phyloP scores from a whole-genome alignment of 352 stramenopile species.

The Halophytophthora polymorphica region DNA sequence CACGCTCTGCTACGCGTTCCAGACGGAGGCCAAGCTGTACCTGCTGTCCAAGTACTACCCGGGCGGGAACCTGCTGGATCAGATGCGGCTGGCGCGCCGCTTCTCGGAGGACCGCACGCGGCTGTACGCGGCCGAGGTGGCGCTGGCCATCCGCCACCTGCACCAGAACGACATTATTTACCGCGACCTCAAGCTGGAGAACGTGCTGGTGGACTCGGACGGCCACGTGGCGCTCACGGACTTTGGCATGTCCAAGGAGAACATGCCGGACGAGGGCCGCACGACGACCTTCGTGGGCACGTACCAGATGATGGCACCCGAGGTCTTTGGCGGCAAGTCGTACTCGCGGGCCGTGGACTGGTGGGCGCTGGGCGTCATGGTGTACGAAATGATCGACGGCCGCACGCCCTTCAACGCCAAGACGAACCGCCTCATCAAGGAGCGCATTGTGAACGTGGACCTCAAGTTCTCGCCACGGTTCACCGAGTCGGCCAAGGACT shows the following conservation, averaged over 20 bases:
- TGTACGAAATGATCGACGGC: conserved; percentile 89
- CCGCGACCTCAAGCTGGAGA: conserved; percentile 98
- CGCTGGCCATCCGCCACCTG: conserved; percentile 93
- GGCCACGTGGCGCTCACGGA: conserved; percentile 98
- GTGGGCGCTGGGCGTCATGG: conserved; percentile 86
- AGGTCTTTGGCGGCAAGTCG: conserved; percentile 84
- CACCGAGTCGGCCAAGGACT: conserved; percentile 79
- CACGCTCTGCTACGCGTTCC: conserved; percentile 90
- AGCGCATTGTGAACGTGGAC: conserved; percentile 81
- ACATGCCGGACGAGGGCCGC: conserved; percentile 84
- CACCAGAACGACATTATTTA: conserved; percentile 96
- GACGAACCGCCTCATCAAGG: conserved; percentile 83
- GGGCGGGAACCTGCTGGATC: conserved; percentile 93
- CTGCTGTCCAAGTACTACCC: conserved; percentile 95
- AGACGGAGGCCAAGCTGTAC: conserved; percentile 89
- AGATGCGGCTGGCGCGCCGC: conserved; percentile 84
- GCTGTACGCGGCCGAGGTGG: conserved; percentile 97
- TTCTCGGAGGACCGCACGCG: conserved; percentile 92
- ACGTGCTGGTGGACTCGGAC: conserved; percentile 94
- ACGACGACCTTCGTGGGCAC: conserved; percentile 91
- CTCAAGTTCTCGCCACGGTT: conserved; percentile 81
- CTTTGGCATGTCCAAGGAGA: conserved; percentile 99
- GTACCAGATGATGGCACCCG: conserved; percentile 91
- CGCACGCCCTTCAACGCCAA: conserved; percentile 86
- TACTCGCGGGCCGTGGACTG: conserved; percentile 89